Base-by-base conservation (phyloP, 352 stramenopile genomes). In the Vaucheria bursata region DNA sequence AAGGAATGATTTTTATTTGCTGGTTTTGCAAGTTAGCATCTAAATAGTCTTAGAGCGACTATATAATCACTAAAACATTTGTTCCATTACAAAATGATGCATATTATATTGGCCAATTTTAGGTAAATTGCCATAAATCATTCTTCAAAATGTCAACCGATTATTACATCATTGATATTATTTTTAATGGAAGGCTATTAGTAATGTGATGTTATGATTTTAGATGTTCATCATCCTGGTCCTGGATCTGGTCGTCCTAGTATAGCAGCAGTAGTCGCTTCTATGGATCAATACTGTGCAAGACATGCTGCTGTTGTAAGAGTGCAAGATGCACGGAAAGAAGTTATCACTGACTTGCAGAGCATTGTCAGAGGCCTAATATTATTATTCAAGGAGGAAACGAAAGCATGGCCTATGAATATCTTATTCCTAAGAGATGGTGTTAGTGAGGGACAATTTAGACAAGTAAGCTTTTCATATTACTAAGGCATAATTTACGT, bases 341-440 rank as follows among this genome's bases (percentile, higher is more conserved):
- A 94, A 76, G 72, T 85, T 35, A 85, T 85, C 68, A 59, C 36
- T 29, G 65, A 72, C 65, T 35, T 72, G 8, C 59, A 38, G 8
- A 8, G 29, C 59, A 18, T 18, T 34, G 59, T 38, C 5, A 69
- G 5, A 34, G 59, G 91, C 12, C 80, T 94, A 0, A 75, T 94
- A 78, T 90, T 88, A 72, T 80, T 85, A 32, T 94, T 91, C 79
- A 91, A 90, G 69, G 78, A 79, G 5, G 79, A 84, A 3, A 89
- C 86, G 8, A 83, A 77, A 6, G 79, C 81, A 7, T 90, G 91
- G 66, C 90, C 90, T 0, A 79, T 88, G 0, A 87, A 87, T 6
- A 91, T 93, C 5, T 85, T 94, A 4, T 92, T 93, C 66, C 93
- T 92, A 59, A 88, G 90, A n/a, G 90, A 94, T 71, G 90, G 90